phyloP scores from a whole-genome alignment of 2,329 filamentous ascomycete genomes.

The Fusarium hainanense region DNA sequence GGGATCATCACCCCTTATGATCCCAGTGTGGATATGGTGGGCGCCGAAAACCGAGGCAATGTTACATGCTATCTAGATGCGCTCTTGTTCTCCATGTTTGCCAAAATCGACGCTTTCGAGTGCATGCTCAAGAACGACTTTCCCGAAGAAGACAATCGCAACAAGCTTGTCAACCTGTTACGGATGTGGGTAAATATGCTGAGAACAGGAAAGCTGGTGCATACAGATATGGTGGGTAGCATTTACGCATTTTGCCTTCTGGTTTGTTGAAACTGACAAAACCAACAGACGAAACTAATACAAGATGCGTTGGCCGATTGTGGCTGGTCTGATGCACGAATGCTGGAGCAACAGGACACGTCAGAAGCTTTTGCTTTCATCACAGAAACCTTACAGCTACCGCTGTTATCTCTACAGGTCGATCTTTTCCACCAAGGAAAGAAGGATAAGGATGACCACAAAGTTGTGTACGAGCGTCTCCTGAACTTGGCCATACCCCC shows the following conservation, averaged over 20 bases:
- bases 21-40: conserved; percentile 76
- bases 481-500: conserved; percentile 91
- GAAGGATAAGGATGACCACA: conserved; percentile 88
- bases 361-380: conserved; percentile 97
- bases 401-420: conserved; percentile 89
- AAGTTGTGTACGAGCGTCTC: conserved; percentile 90
- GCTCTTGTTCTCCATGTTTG: conserved; percentile 95
- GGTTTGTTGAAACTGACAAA: conserved; percentile 41
- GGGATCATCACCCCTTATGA: conserved; percentile 82
- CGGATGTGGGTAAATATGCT: conserved; percentile 95
- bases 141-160: conserved; percentile 72
- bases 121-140: conserved; percentile 87
- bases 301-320: conserved; percentile 86
- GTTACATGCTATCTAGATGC: conserved; percentile 97
- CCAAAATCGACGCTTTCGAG: conserved; percentile 88
- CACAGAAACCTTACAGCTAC: conserved; percentile 87
- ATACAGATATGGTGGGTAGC: conserved; percentile 78
- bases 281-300: conserved; percentile 76
- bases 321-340: conserved; percentile 85
- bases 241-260: neutral
- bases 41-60: conserved; percentile 84
- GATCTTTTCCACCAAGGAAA: conserved; percentile 94
- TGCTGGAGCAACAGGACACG: conserved; percentile 88
- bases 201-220: conserved; percentile 85
- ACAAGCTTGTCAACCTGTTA: conserved; percentile 79